phyloP scores from a whole-genome alignment of 345 rosid genomes.

The Triadica sebifera region DNA sequence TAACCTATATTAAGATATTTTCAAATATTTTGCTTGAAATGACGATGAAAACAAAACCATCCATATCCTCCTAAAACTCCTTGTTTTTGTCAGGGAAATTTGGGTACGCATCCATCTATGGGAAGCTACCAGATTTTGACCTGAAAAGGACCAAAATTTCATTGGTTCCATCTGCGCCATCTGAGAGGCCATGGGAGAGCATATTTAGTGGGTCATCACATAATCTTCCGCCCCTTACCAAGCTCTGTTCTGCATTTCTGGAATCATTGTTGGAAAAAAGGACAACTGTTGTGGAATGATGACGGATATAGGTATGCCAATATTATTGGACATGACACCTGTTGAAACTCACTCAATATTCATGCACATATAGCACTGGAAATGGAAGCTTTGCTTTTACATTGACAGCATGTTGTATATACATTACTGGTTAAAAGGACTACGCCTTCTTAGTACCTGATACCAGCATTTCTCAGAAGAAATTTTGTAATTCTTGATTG shows the following conservation, averaged over 20 bases:
- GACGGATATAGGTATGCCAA: neutral
- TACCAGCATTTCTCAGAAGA: neutral
- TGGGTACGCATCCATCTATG: constrained; percentile 76
- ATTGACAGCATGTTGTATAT: neutral
- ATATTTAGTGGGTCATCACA: constrained; percentile 80
- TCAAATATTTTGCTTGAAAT: no score
- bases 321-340: neutral
- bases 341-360: neutral
- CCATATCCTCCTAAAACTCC: neutral
- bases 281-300: constrained; percentile 46
- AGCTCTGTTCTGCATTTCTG: constrained; percentile 62
- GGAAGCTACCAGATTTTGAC: constrained; percentile 56
- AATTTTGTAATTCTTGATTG: neutral
- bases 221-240: constrained; percentile 75
- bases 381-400: neutral
- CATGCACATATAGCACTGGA: neutral
- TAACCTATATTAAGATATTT: no score
- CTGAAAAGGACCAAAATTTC: constrained; percentile 36
- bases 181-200: constrained; percentile 84
- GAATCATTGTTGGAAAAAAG: constrained; percentile 81
- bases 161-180: constrained; percentile 39
- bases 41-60: no score
- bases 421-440: neutral
- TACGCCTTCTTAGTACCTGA: neutral
- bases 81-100: constrained; percentile 34